These are phyloP conservation scores for Mycosarcoma mackinlayi DNA, from an alignment of 1,284 basidiomycete genomes.

Conservation along the genomic window DNA sequence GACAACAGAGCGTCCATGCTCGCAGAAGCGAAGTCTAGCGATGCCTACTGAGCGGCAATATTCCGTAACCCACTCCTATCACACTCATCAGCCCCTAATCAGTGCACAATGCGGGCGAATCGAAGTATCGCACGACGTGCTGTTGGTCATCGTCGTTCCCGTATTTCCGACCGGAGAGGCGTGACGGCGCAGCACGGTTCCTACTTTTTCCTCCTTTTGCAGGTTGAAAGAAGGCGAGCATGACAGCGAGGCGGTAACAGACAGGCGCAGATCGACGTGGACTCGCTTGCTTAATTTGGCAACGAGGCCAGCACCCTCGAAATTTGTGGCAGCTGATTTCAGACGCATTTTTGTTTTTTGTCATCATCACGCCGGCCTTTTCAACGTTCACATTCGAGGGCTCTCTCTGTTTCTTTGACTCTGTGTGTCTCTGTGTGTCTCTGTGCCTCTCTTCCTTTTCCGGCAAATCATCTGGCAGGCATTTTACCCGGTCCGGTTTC, in stretches of 20 bases:
- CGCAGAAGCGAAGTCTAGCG: constrained; percentile 5
- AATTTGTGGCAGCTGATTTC: constrained; percentile 6
- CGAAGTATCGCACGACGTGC: too few relatives aligned
- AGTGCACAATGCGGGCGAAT: too few relatives aligned
- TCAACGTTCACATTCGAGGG: too few relatives aligned
- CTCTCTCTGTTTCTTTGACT: neutral
- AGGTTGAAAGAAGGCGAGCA: neutral
- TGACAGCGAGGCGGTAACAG: constrained; percentile 4
- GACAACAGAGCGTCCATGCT: neutral
- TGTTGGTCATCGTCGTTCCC: too few relatives aligned
- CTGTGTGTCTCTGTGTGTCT: too few relatives aligned
- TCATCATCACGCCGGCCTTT: constrained; percentile 1
- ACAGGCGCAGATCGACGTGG: constrained; percentile 2
- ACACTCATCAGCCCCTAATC: too few relatives aligned
- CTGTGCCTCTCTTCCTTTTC: neutral
- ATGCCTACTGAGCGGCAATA: neutral
- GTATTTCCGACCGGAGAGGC: neutral
- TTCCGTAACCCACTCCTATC: too few relatives aligned
- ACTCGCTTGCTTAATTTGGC: neutral
- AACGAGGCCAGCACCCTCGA: constrained; percentile 6
- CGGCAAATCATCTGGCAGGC: too few relatives aligned
- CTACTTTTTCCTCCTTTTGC: too few relatives aligned
- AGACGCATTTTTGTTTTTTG: constrained; percentile 3
- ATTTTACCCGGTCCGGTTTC: neutral
- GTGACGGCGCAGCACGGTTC: neutral